Percentiles rank a stretch among this genome's conserved stretches.
phyloP scores from a whole-genome alignment of 2,329 filamentous ascomycete species.

The Diaporthe citriasiana region DNA sequence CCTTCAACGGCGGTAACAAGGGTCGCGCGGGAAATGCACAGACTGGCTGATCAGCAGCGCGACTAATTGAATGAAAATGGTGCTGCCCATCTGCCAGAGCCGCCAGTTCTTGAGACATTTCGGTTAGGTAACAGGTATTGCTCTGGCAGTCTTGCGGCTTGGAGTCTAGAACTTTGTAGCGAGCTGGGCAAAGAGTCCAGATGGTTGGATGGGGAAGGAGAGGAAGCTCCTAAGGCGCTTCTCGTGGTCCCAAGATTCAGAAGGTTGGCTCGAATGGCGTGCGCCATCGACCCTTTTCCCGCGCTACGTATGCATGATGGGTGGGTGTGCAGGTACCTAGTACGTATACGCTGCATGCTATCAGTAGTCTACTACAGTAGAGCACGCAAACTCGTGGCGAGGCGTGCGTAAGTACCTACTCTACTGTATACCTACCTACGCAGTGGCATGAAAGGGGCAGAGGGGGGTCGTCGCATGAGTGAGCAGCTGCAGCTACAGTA shows the following conservation, averaged over 20 bases:
- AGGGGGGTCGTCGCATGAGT: no score
- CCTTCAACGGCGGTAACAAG: not conserved
- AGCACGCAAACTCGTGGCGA: no score
- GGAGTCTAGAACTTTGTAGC: constrained; percentile 18
- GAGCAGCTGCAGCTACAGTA: no score
- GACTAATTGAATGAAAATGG: not conserved
- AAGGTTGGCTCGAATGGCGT: not conserved
- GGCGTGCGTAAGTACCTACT: no score
- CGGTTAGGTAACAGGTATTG: constrained; percentile 4
- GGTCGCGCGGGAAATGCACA: constrained; percentile 9
- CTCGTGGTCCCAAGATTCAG: not conserved
- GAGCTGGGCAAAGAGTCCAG: not conserved
- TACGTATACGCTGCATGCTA: not conserved
- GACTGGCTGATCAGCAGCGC: not conserved
- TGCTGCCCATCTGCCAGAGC: not conserved
- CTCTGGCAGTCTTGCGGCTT: constrained; percentile 16
- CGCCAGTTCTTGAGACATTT: constrained; percentile 5
- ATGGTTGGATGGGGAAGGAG: not conserved
- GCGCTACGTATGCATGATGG: constrained; percentile 6
- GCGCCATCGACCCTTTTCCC: not conserved
- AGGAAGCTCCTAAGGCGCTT: not conserved
- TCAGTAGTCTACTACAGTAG: not conserved
- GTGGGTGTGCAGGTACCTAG: not conserved
- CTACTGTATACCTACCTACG: no score
- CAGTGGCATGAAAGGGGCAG: no score